These are phyloP conservation scores for Dentipellis fragilis DNA, from an alignment of 768 basidiomycete species.

Conservation along the genomic window DNA sequence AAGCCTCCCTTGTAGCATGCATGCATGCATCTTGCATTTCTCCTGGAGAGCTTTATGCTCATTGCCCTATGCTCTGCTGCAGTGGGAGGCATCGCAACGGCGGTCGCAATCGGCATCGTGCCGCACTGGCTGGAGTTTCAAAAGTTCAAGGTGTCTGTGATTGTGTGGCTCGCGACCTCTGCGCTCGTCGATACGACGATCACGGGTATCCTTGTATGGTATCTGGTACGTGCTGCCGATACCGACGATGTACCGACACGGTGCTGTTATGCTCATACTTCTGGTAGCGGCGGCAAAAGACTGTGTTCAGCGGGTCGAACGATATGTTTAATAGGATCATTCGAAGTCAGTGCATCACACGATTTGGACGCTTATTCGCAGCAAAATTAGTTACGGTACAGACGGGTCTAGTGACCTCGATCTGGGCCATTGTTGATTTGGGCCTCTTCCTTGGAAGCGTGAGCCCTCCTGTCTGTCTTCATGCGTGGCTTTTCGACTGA, in stretches of 20 bases:
- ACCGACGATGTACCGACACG: neutral
- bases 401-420: conserved; percentile 25
- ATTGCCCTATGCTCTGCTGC: neutral
- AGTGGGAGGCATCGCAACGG: conserved; percentile 27
- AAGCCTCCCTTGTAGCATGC: neutral
- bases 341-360: conserved; percentile 17
- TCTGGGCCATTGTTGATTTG: conserved; percentile 23
- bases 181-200: conserved; percentile 32
- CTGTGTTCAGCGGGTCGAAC: conserved; percentile 32
- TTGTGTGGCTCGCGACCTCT: conserved; percentile 34
- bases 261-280: neutral
- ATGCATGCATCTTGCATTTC: neutral
- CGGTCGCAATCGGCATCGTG: conserved; percentile 21
- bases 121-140: conserved; percentile 24
- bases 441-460: conserved; percentile 23
- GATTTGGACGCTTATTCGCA: no score
- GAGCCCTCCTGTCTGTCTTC: neutral
- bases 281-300: conserved; percentile 28
- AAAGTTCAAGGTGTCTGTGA: conserved; percentile 23
- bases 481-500: no score
- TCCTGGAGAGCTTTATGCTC: neutral
- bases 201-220: conserved; percentile 31
- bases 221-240: conserved; percentile 23
- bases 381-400: conserved; percentile 24
- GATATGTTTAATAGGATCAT: conserved; percentile 34